A percentile compares a stretch with the other conserved stretches of the same genome.
Conservation (phyloP, 108 stramenopile genomes). For the Cyclostephanos invisitatus region DNA sequence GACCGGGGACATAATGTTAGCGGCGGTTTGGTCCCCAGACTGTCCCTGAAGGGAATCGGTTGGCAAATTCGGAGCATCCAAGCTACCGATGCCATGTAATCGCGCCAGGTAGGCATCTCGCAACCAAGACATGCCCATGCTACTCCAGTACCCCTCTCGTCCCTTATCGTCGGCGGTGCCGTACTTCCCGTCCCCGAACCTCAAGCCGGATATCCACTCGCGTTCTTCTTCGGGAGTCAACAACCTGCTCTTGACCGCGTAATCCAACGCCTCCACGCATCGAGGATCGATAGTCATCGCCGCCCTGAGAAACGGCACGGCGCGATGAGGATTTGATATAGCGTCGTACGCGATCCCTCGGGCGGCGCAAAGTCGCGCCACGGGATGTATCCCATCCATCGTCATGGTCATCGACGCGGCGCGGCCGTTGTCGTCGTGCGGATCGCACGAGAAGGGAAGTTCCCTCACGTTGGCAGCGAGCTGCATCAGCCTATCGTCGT, state of each 20-base stretch:
- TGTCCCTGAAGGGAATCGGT: not conserved
- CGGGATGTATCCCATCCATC: constrained; percentile 59
- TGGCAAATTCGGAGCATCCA: not conserved
- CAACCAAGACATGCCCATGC: constrained; percentile 55
- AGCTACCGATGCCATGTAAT: constrained; percentile 27
- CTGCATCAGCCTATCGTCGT: constrained; percentile 42
- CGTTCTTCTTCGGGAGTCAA: constrained; percentile 52
- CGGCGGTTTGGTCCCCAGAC: not conserved
- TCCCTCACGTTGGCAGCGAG: constrained; percentile 22
- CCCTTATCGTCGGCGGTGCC: not conserved
- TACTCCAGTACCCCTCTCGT: not conserved
- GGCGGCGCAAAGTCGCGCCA: constrained; percentile 60
- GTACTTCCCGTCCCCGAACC: constrained; percentile 16
- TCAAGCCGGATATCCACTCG: constrained; percentile 35
- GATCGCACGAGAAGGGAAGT: constrained; percentile 13
- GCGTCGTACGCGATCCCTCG: constrained; percentile 68
- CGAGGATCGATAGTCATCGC: constrained; percentile 65
- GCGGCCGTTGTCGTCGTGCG: not conserved
- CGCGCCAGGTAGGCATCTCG: constrained; percentile 64
- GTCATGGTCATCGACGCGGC: not conserved
- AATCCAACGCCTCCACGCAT: constrained; percentile 70
- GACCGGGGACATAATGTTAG: constrained; percentile 12
- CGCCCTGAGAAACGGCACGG: constrained; percentile 59
- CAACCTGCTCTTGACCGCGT: constrained; percentile 52
- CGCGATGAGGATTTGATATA: constrained; percentile 70